These are phyloP conservation scores for Artemisia princeps DNA, from an alignment of 140 eudicot species.

Conservation along the genomic window DNA sequence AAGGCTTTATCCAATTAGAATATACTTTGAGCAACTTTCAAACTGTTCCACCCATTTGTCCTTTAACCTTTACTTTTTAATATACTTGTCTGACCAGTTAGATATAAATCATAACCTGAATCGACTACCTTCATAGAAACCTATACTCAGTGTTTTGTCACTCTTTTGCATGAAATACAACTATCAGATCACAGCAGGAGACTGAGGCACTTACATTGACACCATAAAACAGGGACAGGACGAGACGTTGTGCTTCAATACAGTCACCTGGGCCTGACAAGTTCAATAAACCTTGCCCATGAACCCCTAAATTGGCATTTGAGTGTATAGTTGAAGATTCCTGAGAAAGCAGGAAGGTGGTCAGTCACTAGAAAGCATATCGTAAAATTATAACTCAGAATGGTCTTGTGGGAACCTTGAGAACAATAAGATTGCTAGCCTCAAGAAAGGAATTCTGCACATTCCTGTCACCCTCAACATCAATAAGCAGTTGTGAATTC, in stretches of 20 bases:
- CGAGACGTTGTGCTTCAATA: slow-evolving; percentile 88
- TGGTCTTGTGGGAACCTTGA: slow-evolving; percentile 49
- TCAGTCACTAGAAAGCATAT: slow-evolving; percentile 16
- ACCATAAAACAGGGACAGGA: slow-evolving; percentile 76
- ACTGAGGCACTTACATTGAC: slow-evolving; percentile 55
- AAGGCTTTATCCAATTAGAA: slow-evolving; percentile 13
- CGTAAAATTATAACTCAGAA: background rate
- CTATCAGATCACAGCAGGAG: slow-evolving; percentile 19
- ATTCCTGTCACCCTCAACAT: slow-evolving; percentile 82
- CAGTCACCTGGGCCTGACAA: slow-evolving; percentile 87
- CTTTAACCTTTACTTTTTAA: background rate
- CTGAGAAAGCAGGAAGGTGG: slow-evolving; percentile 31
- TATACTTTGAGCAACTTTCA: background rate
- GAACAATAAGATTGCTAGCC: slow-evolving; percentile 93
- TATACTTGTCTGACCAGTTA: background rate
- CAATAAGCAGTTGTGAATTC: slow-evolving; percentile 71
- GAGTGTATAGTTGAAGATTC: slow-evolving; percentile 81
- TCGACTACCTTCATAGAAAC: background rate
- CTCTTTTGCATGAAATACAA: slow-evolving; percentile 14
- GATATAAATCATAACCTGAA: slow-evolving; percentile 3
- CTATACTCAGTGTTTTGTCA: background rate
- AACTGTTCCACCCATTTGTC: background rate
- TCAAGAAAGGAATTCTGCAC: slow-evolving; percentile 87
- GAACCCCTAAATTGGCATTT: slow-evolving; percentile 92
- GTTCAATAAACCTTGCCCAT: slow-evolving; percentile 91